Percentiles rank a stretch among this genome's conserved stretches.
Conservation (phyloP, 495 filamentous ascomycete genomes). For the Acidiella bohemica region DNA sequence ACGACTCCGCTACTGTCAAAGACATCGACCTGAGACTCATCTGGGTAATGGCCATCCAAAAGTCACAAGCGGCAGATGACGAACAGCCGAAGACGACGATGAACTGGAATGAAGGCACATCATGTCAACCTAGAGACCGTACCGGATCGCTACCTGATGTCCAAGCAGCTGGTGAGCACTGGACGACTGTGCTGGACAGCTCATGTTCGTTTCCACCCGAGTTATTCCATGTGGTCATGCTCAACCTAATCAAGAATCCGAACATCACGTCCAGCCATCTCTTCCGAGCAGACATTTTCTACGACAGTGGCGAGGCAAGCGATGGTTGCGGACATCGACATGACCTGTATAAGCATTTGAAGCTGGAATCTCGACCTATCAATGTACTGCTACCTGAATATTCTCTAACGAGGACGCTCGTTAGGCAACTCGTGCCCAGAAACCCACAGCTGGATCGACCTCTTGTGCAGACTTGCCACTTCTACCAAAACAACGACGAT, state of each 20-base stretch:
- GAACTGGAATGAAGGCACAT: too few species aligned
- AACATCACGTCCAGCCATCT: conserved; percentile 74
- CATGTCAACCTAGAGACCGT: conserved; percentile 19
- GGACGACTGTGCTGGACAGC: conserved; percentile 24
- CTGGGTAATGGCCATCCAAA: too few species aligned
- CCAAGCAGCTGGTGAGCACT: conserved; percentile 23
- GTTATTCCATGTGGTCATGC: conserved; percentile 49
- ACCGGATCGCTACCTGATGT: conserved; percentile 10
- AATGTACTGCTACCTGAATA: conserved; percentile 40
- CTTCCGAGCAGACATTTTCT: conserved; percentile 75
- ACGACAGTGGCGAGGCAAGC: conserved; percentile 33
- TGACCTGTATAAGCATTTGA: conserved; percentile 24
- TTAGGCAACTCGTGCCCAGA: conserved; percentile 65
- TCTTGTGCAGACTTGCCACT: conserved; percentile 67
- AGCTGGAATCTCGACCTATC: conserved; percentile 24
- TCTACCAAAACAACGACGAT: conserved; percentile 32
- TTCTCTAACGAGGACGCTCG: conserved; percentile 43
- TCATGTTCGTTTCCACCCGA: conserved; percentile 44
- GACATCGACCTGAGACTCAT: too few species aligned
- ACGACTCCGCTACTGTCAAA: too few species aligned
- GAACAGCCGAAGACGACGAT: too few species aligned
- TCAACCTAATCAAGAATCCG: conserved; percentile 67
- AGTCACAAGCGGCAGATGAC: too few species aligned
- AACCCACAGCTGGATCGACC: conserved; percentile 61
- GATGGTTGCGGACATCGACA: conserved; percentile 4